Base-by-base conservation (phyloP, 2,329 filamentous ascomycete species). In the Fusarium fujikuroi region DNA sequence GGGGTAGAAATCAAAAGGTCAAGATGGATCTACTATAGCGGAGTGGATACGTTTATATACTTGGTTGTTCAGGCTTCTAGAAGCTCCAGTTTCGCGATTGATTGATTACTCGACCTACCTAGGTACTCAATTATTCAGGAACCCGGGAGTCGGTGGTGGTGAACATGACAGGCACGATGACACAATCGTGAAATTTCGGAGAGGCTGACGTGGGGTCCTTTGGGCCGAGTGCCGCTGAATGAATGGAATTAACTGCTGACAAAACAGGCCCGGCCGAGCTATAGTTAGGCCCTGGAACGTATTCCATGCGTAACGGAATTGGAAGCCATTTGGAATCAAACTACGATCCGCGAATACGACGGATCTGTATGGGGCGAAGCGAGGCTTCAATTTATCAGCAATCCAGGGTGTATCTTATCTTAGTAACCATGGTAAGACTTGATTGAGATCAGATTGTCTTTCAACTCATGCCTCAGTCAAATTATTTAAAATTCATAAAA, bases 151-250 rank as follows among this genome's bases (percentile, higher is more conserved):
- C 70, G 70, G 70, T 39, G 61, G 60, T 76, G 74, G 72, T 76
- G 70, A 72, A 66, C 66, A 69, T 68, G 66, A 59, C 70, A 49
- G 57, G 64, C 58, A 44, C 36, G 49, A 77, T 77, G 75, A 76
- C 75, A 77, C 75, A 75, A 77, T 72, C 50, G 56, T 43, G 46
- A 72, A 70, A 72, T 66, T 69, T 60, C 34, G 43, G 53, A 54
- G 37, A 37, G 36, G 43, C 30, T 63, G 40, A 61, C 69, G 65
- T 72, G 70, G 60, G 61, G 57, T 44, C 50, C 30, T 34, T 50
- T 43, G 42, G 59, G 52, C 71, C 71, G 71, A 74, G 59, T 71
- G 59, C 71, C 71, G 71, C 42, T 42, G 19, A 42, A 40, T 53
- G 40, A 39, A 44, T 63, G 44, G 36, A 62, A 53, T 60, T 28